These are phyloP conservation scores for Pythium brachiatum DNA, from an alignment of 352 stramenopile genomes.

Conservation along the genomic window DNA sequence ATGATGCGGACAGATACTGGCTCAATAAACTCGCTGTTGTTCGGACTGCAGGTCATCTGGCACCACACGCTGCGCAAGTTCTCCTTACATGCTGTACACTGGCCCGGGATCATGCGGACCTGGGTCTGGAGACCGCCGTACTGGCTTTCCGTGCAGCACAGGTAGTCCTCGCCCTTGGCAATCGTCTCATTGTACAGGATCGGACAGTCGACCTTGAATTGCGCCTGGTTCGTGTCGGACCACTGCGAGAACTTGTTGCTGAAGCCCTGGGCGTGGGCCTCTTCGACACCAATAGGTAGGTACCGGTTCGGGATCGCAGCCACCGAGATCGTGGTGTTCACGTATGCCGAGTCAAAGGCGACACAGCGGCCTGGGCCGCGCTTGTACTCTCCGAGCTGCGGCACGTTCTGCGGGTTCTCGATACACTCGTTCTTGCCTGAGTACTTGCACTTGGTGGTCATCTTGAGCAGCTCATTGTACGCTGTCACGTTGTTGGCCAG, in stretches of 20 bases:
- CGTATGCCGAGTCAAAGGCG: constrained; percentile 64
- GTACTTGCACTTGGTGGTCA: constrained; percentile 67
- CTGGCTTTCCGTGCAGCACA: constrained; percentile 82
- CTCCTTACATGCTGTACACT: constrained; percentile 69
- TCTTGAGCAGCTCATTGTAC: constrained; percentile 36
- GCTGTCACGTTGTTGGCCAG: constrained; percentile 38
- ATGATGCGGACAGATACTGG: constrained; percentile 65
- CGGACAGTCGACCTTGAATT: constrained; percentile 68
- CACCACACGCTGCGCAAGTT: constrained; percentile 80
- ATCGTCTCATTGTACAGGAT: constrained; percentile 68
- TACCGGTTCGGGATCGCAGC: constrained; percentile 58
- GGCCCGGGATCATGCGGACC: constrained; percentile 50
- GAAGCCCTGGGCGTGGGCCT: constrained; percentile 54
- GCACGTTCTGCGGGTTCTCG: constrained; percentile 43
- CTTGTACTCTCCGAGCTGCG: constrained; percentile 52
- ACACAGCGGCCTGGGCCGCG: constrained; percentile 46
- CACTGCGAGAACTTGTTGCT: constrained; percentile 75
- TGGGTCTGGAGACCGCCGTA: constrained; percentile 60
- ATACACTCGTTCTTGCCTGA: constrained; percentile 60
- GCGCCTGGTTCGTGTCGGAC: constrained; percentile 48
- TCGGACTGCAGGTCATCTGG: constrained; percentile 78
- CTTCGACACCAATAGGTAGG: constrained; percentile 52
- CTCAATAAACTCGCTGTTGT: constrained; percentile 75
- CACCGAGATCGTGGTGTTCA: constrained; percentile 35
- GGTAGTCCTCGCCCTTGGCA: constrained; percentile 41